Evolutionary conservation across 202 grass and related monocot species (phyloP).

Genomic region (Brachypodium distachyon): DNA sequence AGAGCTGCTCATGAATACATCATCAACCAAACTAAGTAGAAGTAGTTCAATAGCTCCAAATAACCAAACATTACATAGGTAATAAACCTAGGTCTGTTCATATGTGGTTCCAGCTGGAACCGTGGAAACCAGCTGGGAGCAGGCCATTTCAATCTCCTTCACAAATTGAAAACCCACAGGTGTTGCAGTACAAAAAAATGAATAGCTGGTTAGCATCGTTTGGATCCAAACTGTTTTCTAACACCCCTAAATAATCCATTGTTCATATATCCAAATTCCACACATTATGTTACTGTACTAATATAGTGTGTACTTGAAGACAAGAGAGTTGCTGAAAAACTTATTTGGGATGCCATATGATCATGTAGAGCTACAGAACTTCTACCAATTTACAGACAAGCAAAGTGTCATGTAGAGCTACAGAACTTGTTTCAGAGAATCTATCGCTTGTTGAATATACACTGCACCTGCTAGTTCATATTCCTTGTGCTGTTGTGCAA

Average conservation of each 20-base stretch:
- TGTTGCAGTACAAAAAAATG: too few relatives aligned
- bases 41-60: neutral
- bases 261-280: neutral
- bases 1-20: neutral
- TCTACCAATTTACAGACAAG: neutral
- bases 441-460: slow-evolving; percentile 9
- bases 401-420: neutral
- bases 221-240: too few relatives aligned
- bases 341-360: neutral
- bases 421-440: neutral
- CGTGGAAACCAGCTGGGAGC: too few relatives aligned
- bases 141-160: too few relatives aligned
- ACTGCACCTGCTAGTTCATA: slow-evolving; percentile 5
- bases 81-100: too few relatives aligned
- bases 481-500: slow-evolving; percentile 13
- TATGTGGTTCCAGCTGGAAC: too few relatives aligned
- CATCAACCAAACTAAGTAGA: neutral
- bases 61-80: neutral
- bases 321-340: neutral
- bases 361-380: neutral
- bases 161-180: too few relatives aligned
- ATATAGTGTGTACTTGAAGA: neutral
- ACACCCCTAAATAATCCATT: too few relatives aligned
- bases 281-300: neutral
- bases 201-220: too few relatives aligned